Evolutionary conservation across 345 rosid species (phyloP).

Genomic region (Pistacia integerrima): DNA sequence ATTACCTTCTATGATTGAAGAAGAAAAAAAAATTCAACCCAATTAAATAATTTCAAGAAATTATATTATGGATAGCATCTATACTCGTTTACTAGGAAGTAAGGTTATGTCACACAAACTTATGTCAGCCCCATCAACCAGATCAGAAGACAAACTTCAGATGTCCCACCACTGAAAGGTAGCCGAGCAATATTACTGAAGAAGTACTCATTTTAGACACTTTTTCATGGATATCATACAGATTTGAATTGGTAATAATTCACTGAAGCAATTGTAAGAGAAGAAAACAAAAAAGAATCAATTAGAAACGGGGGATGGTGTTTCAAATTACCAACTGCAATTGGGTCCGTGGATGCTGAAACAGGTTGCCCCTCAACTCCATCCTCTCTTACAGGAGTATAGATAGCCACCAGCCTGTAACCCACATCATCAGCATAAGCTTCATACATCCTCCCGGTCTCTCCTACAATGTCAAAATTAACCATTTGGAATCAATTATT

Average conservation of each 20-base stretch:
- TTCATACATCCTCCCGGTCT: slow-evolving; percentile 90
- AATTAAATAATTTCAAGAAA: too few species aligned
- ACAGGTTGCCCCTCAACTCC: slow-evolving; percentile 95
- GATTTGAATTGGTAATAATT: background rate
- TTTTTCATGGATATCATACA: background rate
- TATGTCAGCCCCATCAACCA: too few species aligned
- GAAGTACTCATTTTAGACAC: background rate
- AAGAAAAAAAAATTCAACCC: too few species aligned
- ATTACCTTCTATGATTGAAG: too few species aligned
- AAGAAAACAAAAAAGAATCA: too few species aligned
- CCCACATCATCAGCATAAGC: slow-evolving; percentile 99
- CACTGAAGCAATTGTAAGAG: too few species aligned
- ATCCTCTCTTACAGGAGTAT: slow-evolving; percentile 88
- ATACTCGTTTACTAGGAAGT: too few species aligned
- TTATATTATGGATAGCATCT: too few species aligned
- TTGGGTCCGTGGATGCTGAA: slow-evolving; percentile 93
- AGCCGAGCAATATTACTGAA: background rate
- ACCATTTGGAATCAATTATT: slow-evolving; percentile 15
- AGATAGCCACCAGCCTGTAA: slow-evolving; percentile 84
- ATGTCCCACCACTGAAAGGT: background rate
- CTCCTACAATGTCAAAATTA: slow-evolving; percentile 59
- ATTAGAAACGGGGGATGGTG: background rate
- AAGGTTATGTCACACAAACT: too few species aligned
- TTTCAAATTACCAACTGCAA: slow-evolving; percentile 73
- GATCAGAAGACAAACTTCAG: too few species aligned